Conservation (phyloP, 257 asterid species). For the Fraxinus cuspidata region DNA sequence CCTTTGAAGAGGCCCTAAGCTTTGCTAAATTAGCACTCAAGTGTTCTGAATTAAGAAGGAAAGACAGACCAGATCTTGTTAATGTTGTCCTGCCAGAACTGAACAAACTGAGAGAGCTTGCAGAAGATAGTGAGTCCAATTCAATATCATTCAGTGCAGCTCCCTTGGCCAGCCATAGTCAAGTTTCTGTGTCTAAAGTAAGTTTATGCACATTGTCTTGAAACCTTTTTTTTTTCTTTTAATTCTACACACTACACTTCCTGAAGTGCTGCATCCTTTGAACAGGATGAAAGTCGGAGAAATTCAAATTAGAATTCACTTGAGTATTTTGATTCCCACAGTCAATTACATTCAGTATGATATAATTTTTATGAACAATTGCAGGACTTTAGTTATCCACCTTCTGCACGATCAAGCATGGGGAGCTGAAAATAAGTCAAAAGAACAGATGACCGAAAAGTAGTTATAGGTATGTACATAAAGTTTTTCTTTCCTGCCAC, state of each 20-base stretch:
- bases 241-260: neutral
- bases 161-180: constrained; percentile 51
- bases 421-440: constrained; percentile 40
- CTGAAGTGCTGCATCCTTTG: neutral
- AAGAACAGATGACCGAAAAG: constrained; percentile 7
- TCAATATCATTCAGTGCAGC: constrained; percentile 25
- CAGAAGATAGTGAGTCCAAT: constrained; percentile 47
- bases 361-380: neutral
- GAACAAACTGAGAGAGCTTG: constrained; percentile 58
- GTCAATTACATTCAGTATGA: neutral
- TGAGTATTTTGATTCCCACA: neutral
- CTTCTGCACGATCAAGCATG: constrained; percentile 47
- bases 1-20: constrained; percentile 64
- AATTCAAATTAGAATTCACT: neutral
- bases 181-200: constrained; percentile 65
- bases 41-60: constrained; percentile 81
- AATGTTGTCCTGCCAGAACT: constrained; percentile 69
- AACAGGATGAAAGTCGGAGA: neutral
- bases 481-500: constrained; percentile 2
- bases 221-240: neutral
- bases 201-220: constrained; percentile 26
- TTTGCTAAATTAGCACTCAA: constrained; percentile 63
- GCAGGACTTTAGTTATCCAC: constrained; percentile 62
- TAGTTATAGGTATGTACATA: constrained; percentile 19
- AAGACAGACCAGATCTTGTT: constrained; percentile 91